Evolutionary conservation across 2,329 filamentous ascomycete genomes (phyloP).

Genomic region (Penicillium digitatum): DNA sequence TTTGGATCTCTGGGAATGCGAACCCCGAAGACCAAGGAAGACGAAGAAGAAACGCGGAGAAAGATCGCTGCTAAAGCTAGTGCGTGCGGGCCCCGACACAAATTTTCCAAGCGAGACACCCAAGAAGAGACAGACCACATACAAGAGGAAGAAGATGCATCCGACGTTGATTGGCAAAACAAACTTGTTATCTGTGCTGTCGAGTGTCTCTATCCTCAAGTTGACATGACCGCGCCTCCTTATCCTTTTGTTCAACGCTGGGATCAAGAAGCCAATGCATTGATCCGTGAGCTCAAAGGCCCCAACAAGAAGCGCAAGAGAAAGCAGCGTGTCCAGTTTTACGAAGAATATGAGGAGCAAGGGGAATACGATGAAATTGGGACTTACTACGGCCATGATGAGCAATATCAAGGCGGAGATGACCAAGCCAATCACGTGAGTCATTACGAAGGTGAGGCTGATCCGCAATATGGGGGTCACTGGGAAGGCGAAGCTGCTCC

Average conservation of each 20-base stretch:
- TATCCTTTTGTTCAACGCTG: slow-evolving; percentile 89
- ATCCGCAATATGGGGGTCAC: background rate
- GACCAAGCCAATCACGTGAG: slow-evolving; percentile 14
- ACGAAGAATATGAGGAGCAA: slow-evolving; percentile 40
- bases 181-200: slow-evolving; percentile 74
- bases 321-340: slow-evolving; percentile 53
- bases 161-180: slow-evolving; percentile 65
- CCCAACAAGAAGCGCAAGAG: slow-evolving; percentile 37
- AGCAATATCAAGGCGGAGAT: slow-evolving; percentile 36
- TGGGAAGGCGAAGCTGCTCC: background rate
- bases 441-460: slow-evolving; percentile 21
- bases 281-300: slow-evolving; percentile 40
- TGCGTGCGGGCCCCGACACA: slow-evolving; percentile 14
- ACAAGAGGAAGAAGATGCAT: slow-evolving; percentile 39
- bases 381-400: slow-evolving; percentile 35
- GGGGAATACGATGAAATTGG: slow-evolving; percentile 38
- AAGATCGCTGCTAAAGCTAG: slow-evolving; percentile 56
- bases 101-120: background rate
- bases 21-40: slow-evolving; percentile 63
- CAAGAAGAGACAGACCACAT: background rate
- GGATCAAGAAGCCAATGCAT: slow-evolving; percentile 67
- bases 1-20: slow-evolving; percentile 69
- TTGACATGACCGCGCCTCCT: slow-evolving; percentile 69
- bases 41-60: slow-evolving; percentile 60
- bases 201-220: slow-evolving; percentile 71